Conservation (phyloP, 371 early-diverging fungal genomes). For the Entomophthora muscae region DNA sequence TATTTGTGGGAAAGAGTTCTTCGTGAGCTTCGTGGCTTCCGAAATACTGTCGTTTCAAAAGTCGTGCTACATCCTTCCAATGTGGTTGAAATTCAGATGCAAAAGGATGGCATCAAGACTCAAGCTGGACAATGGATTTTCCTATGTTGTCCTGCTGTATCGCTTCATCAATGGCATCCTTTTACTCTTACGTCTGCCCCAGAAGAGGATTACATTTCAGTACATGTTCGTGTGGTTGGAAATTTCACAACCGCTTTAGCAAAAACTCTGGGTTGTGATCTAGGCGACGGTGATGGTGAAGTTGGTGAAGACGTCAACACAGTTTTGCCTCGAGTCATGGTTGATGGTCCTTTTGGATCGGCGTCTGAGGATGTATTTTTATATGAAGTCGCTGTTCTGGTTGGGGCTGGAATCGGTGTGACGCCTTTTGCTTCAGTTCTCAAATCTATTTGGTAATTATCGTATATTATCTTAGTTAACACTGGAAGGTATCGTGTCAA, state of each 20-base stretch:
- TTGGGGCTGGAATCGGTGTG: slow-evolving; percentile 71
- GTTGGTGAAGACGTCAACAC: not conserved
- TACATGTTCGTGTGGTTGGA: slow-evolving; percentile 65
- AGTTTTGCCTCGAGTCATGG: slow-evolving; percentile 38
- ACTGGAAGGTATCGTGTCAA: slow-evolving; percentile 21
- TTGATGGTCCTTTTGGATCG: slow-evolving; percentile 78
- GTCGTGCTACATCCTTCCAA: slow-evolving; percentile 40
- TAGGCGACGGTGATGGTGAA: slow-evolving; percentile 22
- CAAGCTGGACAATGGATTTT: slow-evolving; percentile 54
- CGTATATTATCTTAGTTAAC: slow-evolving; percentile 26
- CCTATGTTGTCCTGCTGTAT: slow-evolving; percentile 40
- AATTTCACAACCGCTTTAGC: slow-evolving; percentile 64
- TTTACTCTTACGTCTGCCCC: slow-evolving; percentile 75
- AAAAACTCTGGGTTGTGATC: slow-evolving; percentile 37
- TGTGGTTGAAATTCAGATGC: slow-evolving; percentile 53
- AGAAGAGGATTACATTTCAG: slow-evolving; percentile 50
- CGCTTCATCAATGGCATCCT: slow-evolving; percentile 61
- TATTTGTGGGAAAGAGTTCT: slow-evolving; percentile 51
- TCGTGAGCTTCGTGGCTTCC: slow-evolving; percentile 50
- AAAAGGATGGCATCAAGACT: slow-evolving; percentile 29
- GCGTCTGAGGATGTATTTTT: slow-evolving; percentile 75
- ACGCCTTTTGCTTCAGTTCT: slow-evolving; percentile 25
- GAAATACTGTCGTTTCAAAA: slow-evolving; percentile 41
- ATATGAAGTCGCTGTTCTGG: slow-evolving; percentile 56
- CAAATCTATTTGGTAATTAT: slow-evolving; percentile 20